phyloP scores from a whole-genome alignment of 2,329 filamentous ascomycete species.

The Colletotrichum higginsianum region DNA sequence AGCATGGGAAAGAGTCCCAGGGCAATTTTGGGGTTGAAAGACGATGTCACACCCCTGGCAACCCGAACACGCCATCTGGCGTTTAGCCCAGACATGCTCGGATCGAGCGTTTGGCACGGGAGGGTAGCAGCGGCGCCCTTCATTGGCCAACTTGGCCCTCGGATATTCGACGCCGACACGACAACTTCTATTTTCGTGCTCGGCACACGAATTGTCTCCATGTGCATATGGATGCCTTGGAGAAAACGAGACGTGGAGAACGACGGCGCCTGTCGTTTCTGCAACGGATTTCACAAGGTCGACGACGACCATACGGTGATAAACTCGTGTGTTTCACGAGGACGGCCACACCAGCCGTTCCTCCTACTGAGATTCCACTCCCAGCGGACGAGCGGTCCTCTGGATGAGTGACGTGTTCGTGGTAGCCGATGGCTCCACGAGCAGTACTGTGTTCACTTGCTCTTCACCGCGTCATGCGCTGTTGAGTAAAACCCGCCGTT shows the following conservation, averaged over 20 bases:
- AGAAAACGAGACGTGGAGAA: not conserved
- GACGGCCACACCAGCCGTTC: not conserved
- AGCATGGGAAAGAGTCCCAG: slow-evolving; percentile 8
- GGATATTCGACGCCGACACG: slow-evolving; percentile 2
- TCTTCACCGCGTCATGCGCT: not conserved
- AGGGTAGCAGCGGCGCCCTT: slow-evolving; percentile 10
- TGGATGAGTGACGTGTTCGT: not conserved
- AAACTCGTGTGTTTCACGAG: not conserved
- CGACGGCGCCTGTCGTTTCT: not conserved
- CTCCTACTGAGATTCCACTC: not conserved
- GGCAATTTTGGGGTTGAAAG: not conserved
- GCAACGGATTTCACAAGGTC: not conserved
- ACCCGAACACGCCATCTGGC: slow-evolving; percentile 24
- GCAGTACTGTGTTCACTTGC: not conserved
- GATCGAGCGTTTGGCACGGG: slow-evolving; percentile 19
- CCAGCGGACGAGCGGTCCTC: slow-evolving; percentile 2
- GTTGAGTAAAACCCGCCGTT: slow-evolving; percentile 10
- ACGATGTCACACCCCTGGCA: not conserved
- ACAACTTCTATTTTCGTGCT: not conserved
- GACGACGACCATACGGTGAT: not conserved
- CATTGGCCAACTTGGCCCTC: slow-evolving; percentile 1
- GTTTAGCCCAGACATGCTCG: slow-evolving; percentile 20
- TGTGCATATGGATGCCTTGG: not conserved
- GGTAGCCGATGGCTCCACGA: slow-evolving; percentile 5
- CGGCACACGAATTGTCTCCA: not conserved